Percentiles rank a stretch among this genome's conserved stretches.
Evolutionary conservation across 225 moss, liverwort and hornwort species (phyloP).

Genomic region (Asterella californica): DNA sequence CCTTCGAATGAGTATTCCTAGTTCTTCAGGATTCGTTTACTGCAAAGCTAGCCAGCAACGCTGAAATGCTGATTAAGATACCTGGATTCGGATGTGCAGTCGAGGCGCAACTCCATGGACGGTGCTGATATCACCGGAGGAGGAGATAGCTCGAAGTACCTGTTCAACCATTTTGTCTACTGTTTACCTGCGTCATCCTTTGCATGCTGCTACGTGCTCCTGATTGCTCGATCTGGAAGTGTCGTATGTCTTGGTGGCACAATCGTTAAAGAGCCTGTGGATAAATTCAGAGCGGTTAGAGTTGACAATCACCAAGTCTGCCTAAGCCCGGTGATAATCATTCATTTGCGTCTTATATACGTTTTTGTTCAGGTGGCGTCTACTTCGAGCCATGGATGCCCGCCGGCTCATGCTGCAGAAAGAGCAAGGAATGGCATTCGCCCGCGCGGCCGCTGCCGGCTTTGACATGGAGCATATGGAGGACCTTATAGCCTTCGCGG

Average conservation of each 20-base stretch:
- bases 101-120: constrained; percentile 80
- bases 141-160: constrained; percentile 87
- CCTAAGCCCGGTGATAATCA: too few relatives aligned
- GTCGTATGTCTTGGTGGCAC: neutral
- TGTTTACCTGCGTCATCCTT: neutral
- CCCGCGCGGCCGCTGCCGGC: constrained; percentile 91
- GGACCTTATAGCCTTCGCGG: constrained; percentile 82
- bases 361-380: constrained; percentile 55
- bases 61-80: neutral
- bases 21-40: neutral
- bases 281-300: too few relatives aligned
- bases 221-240: neutral
- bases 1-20: neutral
- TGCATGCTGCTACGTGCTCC: neutral
- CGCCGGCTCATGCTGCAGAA: constrained; percentile 88
- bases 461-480: constrained; percentile 97
- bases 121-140: constrained; percentile 63
- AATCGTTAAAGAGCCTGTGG: neutral
- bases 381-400: constrained; percentile 95
- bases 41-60: neutral
- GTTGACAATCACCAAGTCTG: neutral
- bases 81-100: constrained; percentile 28
- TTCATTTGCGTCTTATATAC: neutral
- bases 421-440: constrained; percentile 95
- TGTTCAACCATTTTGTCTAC: neutral